Percentiles rank a stretch among this genome's conserved stretches.
These are phyloP conservation scores for Tillandsia fasciculata DNA, from an alignment of 176 grass and related monocot species.

Conservation along the genomic window DNA sequence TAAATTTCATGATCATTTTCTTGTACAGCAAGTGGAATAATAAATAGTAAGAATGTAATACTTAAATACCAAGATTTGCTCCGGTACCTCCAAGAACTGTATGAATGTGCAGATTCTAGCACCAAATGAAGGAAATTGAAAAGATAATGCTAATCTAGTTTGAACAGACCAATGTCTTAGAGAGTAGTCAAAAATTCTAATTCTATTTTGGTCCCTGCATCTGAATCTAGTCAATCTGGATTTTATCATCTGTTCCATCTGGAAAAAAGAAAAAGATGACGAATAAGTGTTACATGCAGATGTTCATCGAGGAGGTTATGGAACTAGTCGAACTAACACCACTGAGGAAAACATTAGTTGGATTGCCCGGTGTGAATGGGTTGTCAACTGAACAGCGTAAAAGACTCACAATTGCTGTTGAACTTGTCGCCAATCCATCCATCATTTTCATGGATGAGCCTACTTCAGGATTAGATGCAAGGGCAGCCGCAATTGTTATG, in stretches of 20 bases:
- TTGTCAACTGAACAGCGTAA: constrained; percentile 86
- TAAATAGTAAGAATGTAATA: too few relatives aligned
- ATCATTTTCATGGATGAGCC: constrained; percentile 99
- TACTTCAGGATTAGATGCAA: constrained; percentile 82
- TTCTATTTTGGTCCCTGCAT: background rate
- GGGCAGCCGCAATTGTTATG: constrained; percentile 93
- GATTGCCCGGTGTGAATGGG: constrained; percentile 75
- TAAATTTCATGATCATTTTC: too few relatives aligned
- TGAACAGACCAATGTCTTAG: too few relatives aligned
- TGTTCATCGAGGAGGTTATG: constrained; percentile 89
- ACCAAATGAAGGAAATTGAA: background rate
- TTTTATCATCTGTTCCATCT: background rate
- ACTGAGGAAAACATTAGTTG: constrained; percentile 69
- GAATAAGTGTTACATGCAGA: constrained; percentile 21
- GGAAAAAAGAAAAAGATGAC: too few relatives aligned
- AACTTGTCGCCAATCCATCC: constrained; percentile 83
- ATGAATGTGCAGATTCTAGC: too few relatives aligned
- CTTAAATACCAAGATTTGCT: too few relatives aligned
- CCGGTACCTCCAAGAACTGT: too few relatives aligned
- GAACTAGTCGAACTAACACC: constrained; percentile 75
- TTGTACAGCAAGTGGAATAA: too few relatives aligned
- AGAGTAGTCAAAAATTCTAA: too few relatives aligned
- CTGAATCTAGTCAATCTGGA: too few relatives aligned
- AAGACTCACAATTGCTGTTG: constrained; percentile 86
- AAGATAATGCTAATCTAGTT: background rate